Evolutionary conservation across 352 stramenopile genomes (phyloP), one percentile per base, ranked within the genome.

Genomic region (Aphanomyces astaci): DNA sequence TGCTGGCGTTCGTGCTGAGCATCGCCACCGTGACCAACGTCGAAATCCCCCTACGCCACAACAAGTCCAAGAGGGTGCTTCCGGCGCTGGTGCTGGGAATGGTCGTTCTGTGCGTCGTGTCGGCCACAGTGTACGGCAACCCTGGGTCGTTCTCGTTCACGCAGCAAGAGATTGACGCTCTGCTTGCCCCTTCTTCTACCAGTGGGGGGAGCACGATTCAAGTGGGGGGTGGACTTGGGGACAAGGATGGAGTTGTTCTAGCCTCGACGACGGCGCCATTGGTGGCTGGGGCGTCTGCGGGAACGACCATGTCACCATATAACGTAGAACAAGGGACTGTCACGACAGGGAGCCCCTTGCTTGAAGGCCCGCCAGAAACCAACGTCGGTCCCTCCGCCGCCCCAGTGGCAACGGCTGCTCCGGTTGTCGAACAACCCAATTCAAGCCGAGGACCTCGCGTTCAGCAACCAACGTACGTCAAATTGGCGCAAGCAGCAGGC

Each of bases 51-150:
- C 39, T 69, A 30, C 63, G 63, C 10, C 45, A 25, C 7, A 25
- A 19, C 48, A 64, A 45, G 46, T 69, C 63, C 27, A 64, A 64
- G 25, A n/a, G 19, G 13, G 45, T 69, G 2, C 43, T 69, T 3
- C 46, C 45, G 2, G 25, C 15, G 4, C 31, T 69, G 7, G 45
- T 49, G 11, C 27, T 43, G n/a, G 25, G n/a, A 3, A 69, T 69
- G 63, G 19, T 69, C 1, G 32, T 25, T 10, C 19, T 70, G 17
- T 49, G 3, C 4, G 4, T 70, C 7, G 11, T 64, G n/a, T 49
- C 49, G 7, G 5, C 17, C 4, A 22, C 4, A 17, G 54, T 51
- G 11, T 52, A 51, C 31, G 63, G 4, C 9, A 28, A 70, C 40
- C 63, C 63, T 10, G 9, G 4, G 31, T 15, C 31, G 24, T 70